Evolutionary conservation across 306 rosid genomes (phyloP), one percentile per base, ranked within the genome.

Genomic region (Cercis canadensis): DNA sequence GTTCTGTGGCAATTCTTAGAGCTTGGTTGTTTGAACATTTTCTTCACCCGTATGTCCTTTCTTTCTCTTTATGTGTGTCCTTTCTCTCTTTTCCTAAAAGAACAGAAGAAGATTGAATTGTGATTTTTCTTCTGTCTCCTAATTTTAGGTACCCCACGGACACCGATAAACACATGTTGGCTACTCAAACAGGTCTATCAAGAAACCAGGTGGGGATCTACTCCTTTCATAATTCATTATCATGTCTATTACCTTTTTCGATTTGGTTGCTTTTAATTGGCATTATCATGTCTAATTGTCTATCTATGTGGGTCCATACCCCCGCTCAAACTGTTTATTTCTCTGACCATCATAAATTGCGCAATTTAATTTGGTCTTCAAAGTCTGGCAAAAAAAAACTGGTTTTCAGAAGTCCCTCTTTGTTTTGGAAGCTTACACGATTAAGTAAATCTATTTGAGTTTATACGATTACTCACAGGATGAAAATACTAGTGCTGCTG

Each of bases 21-120:
- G 92, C 99, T 62, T 94, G 99, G 99, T 84, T 94, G 31, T 94
- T 94, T 54, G 99, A 91, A 70, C 97, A 94, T 80, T 94, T 94
- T 81, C 99, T 94, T 83, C 99, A 94, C 75, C 99, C 99, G 99
- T 94, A 86, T 16, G 95, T 67, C 66, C 33, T 43, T 57, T 65
- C 15, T 57, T 19, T 55, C 39, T 18, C 65, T 36, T 0, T 73
- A 4, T 64, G 47, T 69, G 13, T 59, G 17, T 14, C 57, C 37
- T 60, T 62, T 19, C 17, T 32, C 18, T 14, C 31, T 39, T 17
- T 17, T 63, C 59, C 40, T 13, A 5, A 19, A 11, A 34, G 29
- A n/a, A 57, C 11, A 47, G 16, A 49, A 44, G 21, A 29, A 44
- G 21, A 29, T 61, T 64, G 39, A 84, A 31, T 34, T 52, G n/a